Conservation (phyloP, 768 basidiomycete genomes). For the Sistotremastrum niveocremeum region DNA sequence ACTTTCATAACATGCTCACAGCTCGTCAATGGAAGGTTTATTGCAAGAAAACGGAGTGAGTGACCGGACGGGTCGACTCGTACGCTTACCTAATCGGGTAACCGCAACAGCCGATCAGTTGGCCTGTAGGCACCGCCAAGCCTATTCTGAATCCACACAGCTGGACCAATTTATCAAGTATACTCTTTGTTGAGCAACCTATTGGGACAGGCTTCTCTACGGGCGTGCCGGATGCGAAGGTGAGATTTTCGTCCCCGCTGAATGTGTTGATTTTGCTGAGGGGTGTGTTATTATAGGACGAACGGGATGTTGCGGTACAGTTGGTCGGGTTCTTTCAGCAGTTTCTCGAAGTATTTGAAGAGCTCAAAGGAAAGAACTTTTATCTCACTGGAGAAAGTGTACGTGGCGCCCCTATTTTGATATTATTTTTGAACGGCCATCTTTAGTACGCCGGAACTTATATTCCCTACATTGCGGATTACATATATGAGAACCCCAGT, state of each 20-base stretch:
- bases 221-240: conserved; percentile 35
- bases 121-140: conserved; percentile 48
- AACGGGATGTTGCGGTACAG: conserved; percentile 44
- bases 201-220: conserved; percentile 71
- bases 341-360: conserved; percentile 61
- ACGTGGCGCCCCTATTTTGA: conserved; percentile 17
- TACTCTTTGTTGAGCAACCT: conserved; percentile 71
- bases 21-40: conserved; percentile 58
- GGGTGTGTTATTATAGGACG: conserved; percentile 19
- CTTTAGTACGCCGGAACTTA: background rate
- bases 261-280: conserved; percentile 22
- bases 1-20: too few relatives aligned
- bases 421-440: background rate
- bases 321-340: conserved; percentile 55
- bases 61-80: conserved; percentile 2
- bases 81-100: conserved; percentile 6
- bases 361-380: conserved; percentile 59
- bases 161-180: conserved; percentile 70
- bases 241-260: background rate
- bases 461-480: conserved; percentile 12
- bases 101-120: conserved; percentile 43
- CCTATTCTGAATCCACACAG: conserved; percentile 53
- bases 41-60: conserved; percentile 65
- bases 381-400: conserved; percentile 68
- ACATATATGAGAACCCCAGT: conserved; percentile 11